Base-by-base conservation (phyloP, 257 asterid genomes). In the Nicotiana tabacum region DNA sequence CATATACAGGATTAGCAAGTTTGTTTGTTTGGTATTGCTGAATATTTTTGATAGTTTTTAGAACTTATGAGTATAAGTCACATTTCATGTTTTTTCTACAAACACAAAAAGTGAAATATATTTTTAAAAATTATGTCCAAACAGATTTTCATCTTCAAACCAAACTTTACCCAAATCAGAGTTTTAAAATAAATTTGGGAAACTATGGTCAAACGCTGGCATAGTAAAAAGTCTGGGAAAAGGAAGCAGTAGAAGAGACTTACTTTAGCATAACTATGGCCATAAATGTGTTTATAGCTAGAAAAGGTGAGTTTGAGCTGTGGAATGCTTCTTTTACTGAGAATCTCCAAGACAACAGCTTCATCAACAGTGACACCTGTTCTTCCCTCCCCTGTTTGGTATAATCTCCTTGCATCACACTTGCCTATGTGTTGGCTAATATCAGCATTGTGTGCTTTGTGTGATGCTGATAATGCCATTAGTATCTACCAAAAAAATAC, bases 241-340 rank as follows among this genome's bases (percentile, higher is more conserved):
- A 7, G 48, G 48, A 56, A 55, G 51, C 35, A 16, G 29, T 27
- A 30, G 56, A 2, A 78, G 53, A 32, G 37, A 15, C 93, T 87
- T 87, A 90, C 97, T 51, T 83, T 85, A 24, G 89, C 86, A 83
- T 91, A 93, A 65, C 83, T 88, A 81, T 91, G 97, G 24, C 98
- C 98, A 83, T 92, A 93, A 12, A 93, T 93, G 72, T 77, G 94
- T 43, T 86, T 88, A 80, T 92, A 93, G 88, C 87, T 66, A 17
- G 83, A 82, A 82, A 93, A 89, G 12, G 97, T 86, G 4, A 88
- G 85, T 82, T 90, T 90, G 61, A 90, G 86, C 37, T 93, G 98
- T 29, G 88, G 85, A 85, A 92, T 90, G 90, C 98, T 93, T 84
- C 98, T 90, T 80, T 93, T 93, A 69, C 95, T 90, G 18, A 92